Evolutionary conservation across 176 grass and related monocot genomes (phyloP), one percentile per base, ranked within the genome.

Genomic region (Pontederia paniculata): DNA sequence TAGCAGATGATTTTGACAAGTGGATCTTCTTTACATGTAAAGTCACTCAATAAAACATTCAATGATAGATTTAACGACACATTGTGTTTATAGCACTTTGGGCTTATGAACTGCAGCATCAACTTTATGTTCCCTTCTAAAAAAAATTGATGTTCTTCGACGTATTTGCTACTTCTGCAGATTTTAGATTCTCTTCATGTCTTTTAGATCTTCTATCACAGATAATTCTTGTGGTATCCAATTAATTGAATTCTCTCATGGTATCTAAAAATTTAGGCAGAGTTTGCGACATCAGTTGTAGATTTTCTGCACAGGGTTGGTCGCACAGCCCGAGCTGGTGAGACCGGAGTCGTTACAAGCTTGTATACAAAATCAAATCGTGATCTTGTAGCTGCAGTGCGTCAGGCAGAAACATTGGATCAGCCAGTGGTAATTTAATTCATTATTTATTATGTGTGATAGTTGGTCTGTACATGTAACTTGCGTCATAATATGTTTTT

Each of bases 301-400:
- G 91, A 97, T 78, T 97, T 97, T 71, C 78, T 97, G 74, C 91
- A 97, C 44, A 87, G 91, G 60, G 91, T 97, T 44, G 83, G 91
- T 42, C 85, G 91, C 20, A 97, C 91, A 44, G 91, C 82, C 42
- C 76, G 91, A 82, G 91, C 86, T 49, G 91, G 91, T 22, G 82
- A 84, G 21, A 80, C 68, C 79, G 91, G 91, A 46, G 80, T 74
- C 55, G 91, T 97, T 21, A 90, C 91, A 16, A 97, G 86, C 80
- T 72, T 97, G 41, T 97, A 81, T 62, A 79, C 77, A 11, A 66
- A 57, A 55, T 79, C 93, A 48, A 84, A 90, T 16, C 60, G 55
- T 54, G 86, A 97, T 79, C 86, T 97, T 41, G 83, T 90, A 19
- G 80, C 57, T 67, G 86, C 86, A 14, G 93, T 97, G 18, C 77